Evolutionary conservation across 345 rosid species (phyloP), one percentile per base, ranked within the genome.

Genomic region (Brassica incana): DNA sequence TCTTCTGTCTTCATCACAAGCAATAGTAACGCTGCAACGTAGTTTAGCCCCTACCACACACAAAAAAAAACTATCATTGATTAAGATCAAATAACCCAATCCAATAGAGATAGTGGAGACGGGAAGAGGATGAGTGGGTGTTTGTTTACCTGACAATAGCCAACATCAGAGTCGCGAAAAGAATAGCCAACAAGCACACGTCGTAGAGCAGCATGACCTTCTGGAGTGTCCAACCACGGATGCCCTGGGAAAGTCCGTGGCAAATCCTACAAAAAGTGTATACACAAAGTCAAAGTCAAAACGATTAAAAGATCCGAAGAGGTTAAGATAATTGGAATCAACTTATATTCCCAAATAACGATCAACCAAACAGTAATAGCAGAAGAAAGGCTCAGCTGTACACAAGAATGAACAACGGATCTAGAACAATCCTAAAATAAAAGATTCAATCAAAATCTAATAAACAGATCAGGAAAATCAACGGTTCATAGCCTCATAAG

Each of bases 1-100:
- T 96, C 99, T 84, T 96, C 99, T 1, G 99, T 96, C 88, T 96
- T 96, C 99, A 96, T 93, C 75, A 96, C 99, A 70, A 96, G 98
- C 73, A 96, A 89, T 68, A 96, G 78, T 73, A 96, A 78, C 1
- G 99, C 99, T 12, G 95, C 99, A 63, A 96, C 99, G 50, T 93
- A 96, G 83, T 96, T 96, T 85, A 96, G 80, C 14, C 99, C 99
- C 99, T 96, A 85, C 61, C 73, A 68, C 65, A 52, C 48, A 40
- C 10, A 45, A 45, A 12, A 48, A 50, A 48, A 58, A 79, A 66
- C 27, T 6, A 56, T 35, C 18, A 66, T 12, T 67, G 58, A 14
- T 32, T 43, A 71, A 16, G 64, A 76, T 15, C 11, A 25, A 9
- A 20, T 14, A 59, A 40, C 9, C 35, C 59, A 18, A n/a, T 4